Base-by-base conservation (phyloP, 192 early-diverging fungal species). In the Backusella tuberculispora region DNA sequence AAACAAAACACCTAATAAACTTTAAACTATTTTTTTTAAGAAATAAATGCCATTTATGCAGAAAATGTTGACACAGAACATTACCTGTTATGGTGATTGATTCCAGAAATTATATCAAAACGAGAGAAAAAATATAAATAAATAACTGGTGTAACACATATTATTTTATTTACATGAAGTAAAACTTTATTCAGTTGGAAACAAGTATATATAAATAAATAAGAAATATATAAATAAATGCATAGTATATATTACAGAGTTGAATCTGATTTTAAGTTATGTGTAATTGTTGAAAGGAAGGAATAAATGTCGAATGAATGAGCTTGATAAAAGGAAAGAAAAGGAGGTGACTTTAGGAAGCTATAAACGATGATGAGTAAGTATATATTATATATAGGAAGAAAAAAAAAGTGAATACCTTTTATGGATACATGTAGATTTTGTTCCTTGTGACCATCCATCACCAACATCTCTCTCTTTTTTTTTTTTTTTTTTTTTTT, bases 41-140 rank as follows among this genome's bases (percentile, higher is more conserved):
- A 56, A 56, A 56, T 56, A 56, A 56, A 56, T 56, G 24, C 50
- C 50, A 17, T 56, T 56, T 56, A 56, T 56, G 50, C 50, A 21
- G 50, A 21, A 56, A 21, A 21, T 56, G 19, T 21, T 42, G n/a
- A 56, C 50, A 56, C 50, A 56, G 50, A 56, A 56, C 9, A 56
- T 56, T 56, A 56, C 50, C 19, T 56, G 50, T 56, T 56, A 56
- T 56, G 17, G 50, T 56, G 50, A 56, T 12, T 21, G 9, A 56
- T 56, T 56, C 50, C 12, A 56, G 50, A 56, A 56, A 24, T 4
- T 21, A 42, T 5, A 56, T 56, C 10, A 7, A 56, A 0, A 10
- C 1, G n/a, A n/a, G n/a, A n/a, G n/a, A n/a, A n/a, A n/a, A n/a
- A n/a, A n/a, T n/a, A n/a, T n/a, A n/a, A n/a, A n/a, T n/a, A n/a